These are phyloP conservation scores for Hirsutella thompsonii DNA, from an alignment of 2,329 filamentous ascomycete species.

Conservation along the genomic window DNA sequence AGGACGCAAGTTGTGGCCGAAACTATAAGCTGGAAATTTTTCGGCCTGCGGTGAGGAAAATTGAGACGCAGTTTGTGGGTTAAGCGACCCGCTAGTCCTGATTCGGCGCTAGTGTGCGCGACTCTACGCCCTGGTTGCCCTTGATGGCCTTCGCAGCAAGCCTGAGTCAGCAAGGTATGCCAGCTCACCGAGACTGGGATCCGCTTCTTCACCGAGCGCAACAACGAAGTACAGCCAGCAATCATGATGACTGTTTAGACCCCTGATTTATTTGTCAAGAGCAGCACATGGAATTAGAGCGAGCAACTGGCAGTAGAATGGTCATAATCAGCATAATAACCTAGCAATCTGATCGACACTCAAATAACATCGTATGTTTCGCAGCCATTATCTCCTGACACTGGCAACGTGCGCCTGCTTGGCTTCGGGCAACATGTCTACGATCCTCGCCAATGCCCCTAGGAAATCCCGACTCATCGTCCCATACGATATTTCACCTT, in stretches of 20 bases:
- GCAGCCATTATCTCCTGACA: too few relatives aligned
- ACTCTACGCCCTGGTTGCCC: constrained; percentile 14
- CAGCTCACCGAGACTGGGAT: too few relatives aligned
- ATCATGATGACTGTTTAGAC: too few relatives aligned
- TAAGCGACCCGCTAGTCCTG: constrained; percentile 21
- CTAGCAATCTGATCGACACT: too few relatives aligned
- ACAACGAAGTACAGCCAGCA: neutral
- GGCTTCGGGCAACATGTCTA: constrained; percentile 8
- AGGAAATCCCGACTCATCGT: constrained; percentile 14
- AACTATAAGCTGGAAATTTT: constrained; percentile 13
- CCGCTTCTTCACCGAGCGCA: constrained; percentile 1
- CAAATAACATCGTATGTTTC: too few relatives aligned
- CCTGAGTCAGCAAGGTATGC: constrained; percentile 3
- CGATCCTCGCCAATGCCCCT: constrained; percentile 11
- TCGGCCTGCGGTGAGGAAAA: constrained; percentile 23
- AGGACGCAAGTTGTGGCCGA: constrained; percentile 10
- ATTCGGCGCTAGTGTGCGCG: constrained; percentile 11
- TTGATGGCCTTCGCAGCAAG: neutral
- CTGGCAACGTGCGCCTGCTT: neutral
- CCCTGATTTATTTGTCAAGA: too few relatives aligned
- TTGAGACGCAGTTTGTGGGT: constrained; percentile 20
- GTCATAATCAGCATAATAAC: too few relatives aligned
- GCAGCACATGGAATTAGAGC: too few relatives aligned
- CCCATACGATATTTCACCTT: constrained; percentile 18
- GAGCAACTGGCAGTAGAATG: too few relatives aligned